Conservation (phyloP, 495 filamentous ascomycete species). For the Trichoderma virens region DNA sequence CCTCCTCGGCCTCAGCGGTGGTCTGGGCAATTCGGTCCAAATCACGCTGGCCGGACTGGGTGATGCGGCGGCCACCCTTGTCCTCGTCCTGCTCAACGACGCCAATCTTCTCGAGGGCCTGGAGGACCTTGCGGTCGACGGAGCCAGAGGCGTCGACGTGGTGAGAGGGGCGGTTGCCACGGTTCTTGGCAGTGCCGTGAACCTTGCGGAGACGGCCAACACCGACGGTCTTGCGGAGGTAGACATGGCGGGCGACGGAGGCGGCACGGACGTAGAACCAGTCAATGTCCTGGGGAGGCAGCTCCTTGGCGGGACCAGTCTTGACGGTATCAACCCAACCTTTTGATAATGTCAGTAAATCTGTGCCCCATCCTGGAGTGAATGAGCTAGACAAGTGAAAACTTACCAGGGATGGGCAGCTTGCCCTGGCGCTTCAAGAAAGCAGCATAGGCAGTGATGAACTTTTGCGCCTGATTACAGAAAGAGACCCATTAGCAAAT, state of each 20-base stretch:
- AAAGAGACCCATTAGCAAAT: constrained; percentile 47
- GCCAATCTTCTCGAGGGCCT: constrained; percentile 97
- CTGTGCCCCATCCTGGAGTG: constrained; percentile 9
- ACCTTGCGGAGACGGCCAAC: constrained; percentile 74
- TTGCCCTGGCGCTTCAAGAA: constrained; percentile 99
- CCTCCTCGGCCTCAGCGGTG: constrained; percentile 60
- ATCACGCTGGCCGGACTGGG: constrained; percentile 95
- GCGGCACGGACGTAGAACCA: constrained; percentile 99
- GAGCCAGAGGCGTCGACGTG: constrained; percentile 92
- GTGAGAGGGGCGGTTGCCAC: constrained; percentile 80
- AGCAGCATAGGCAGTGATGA: constrained; percentile 87
- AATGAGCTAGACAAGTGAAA: constrained; percentile 14
- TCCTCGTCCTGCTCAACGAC: constrained; percentile 95
- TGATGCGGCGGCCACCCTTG: constrained; percentile 94
- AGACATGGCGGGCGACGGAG: constrained; percentile 93
- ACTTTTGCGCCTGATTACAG: constrained; percentile 71
- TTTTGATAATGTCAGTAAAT: constrained; percentile 27
- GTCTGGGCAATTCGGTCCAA: constrained; percentile 86
- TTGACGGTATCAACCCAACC: constrained; percentile 99
- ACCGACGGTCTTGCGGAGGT: constrained; percentile 98
- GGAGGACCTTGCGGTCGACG: constrained; percentile 93
- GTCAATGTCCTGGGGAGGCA: constrained; percentile 92
- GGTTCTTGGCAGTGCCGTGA: constrained; percentile 95
- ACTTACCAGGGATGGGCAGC: constrained; percentile 85
- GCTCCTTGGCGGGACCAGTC: constrained; percentile 90